Evolutionary conservation across 805 yeast genomes (phyloP).

Genomic region (Wickerhamiella sorbophila): DNA sequence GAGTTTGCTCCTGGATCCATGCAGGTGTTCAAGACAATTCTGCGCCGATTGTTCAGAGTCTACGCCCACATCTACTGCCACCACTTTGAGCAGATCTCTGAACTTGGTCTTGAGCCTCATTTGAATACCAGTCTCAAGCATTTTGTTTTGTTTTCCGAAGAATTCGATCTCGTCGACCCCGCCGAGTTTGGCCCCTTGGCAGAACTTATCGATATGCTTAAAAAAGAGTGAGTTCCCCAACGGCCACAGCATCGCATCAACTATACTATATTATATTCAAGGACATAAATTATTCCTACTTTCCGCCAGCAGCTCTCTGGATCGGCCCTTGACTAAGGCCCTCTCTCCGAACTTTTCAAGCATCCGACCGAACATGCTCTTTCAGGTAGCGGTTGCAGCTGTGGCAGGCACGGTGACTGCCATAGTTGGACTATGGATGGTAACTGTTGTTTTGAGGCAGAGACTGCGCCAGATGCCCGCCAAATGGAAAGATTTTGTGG

Average conservation of each 20-base stretch:
- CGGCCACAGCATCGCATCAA: too few relatives aligned
- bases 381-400: background rate
- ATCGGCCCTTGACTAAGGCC: background rate
- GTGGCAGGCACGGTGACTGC: slow-evolving; percentile 1
- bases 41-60: slow-evolving; percentile 82
- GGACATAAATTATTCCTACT: too few relatives aligned
- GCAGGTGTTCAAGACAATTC: slow-evolving; percentile 64
- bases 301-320: too few relatives aligned
- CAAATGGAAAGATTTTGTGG: slow-evolving; percentile 13
- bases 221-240: slow-evolving; percentile 25
- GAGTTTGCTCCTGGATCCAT: slow-evolving; percentile 81
- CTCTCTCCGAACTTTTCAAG: background rate
- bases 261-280: too few relatives aligned
- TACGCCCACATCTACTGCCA: slow-evolving; percentile 97
- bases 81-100: slow-evolving; percentile 90
- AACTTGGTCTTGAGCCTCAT: slow-evolving; percentile 82
- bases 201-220: slow-evolving; percentile 62
- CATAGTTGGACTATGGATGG: slow-evolving; percentile 8
- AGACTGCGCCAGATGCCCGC: slow-evolving; percentile 14
- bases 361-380: background rate
- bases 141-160: slow-evolving; percentile 73
- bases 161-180: slow-evolving; percentile 59
- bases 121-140: slow-evolving; percentile 90
- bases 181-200: slow-evolving; percentile 88
- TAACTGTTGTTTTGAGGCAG: slow-evolving; percentile 10